Evolutionary conservation across 305 asterid genomes (phyloP), one percentile per base, ranked within the genome.

Genomic region (Plantago lanceolata): DNA sequence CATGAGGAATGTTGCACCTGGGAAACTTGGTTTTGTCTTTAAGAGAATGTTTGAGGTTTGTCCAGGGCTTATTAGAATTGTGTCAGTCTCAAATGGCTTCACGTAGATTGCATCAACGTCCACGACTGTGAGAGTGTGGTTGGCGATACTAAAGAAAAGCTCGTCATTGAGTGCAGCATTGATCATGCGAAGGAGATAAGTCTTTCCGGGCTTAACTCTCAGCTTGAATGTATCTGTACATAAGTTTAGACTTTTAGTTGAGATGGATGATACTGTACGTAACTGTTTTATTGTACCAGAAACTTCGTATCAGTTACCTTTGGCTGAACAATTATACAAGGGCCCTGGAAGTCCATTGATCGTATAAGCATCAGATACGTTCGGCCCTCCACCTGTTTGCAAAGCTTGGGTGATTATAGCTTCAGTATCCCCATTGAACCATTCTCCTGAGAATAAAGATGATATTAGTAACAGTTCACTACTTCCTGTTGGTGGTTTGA

Each of bases 301-400:
- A 8, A 24, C 28, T 24, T 24, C 40, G 9, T 33, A 33, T 5
- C 9, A 11, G 40, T 11, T 66, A 84, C 84, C 85, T 74, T 84
- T 79, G 24, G 81, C 74, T 6, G 87, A 84, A 56, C 90, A 84
- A 51, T 81, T 84, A 62, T 84, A 77, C 20, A 81, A 67, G 13
- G 75, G 84, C 9, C 87, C 90, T 0, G 87, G 90, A 64, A 84
- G 77, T 24, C 90, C 87, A 43, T 84, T 84, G 59, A 84, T 68
- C 60, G 89, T 81, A 28, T 83, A 81, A 17, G 87, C 85, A 44
- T 84, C 82, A 18, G 90, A 81, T 49, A 84, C 86, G 20, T 84
- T 84, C 3, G 86, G 86, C 19, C 88, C 86, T 17, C 88, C 88
- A 9, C 91, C 88, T 0, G 82, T 74, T 67, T 64, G 75, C 14